Percentiles rank a stretch among this genome's conserved stretches.
These are phyloP conservation scores for Flaveria ramosissima DNA, from an alignment of 129 eudicot species.

Conservation along the genomic window DNA sequence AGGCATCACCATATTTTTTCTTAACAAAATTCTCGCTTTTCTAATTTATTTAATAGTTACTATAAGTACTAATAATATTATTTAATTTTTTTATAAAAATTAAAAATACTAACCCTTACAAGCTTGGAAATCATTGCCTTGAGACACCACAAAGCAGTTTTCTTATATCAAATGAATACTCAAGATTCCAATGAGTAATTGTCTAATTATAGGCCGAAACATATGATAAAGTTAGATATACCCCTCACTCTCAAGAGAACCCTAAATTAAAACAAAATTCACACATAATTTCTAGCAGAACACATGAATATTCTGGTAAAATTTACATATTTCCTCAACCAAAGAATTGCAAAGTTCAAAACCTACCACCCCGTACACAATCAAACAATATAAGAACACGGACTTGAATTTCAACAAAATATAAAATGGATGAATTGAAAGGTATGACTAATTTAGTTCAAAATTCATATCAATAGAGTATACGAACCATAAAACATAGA, in stretches of 20 bases:
- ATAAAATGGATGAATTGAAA: neutral
- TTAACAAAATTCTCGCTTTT: too few relatives aligned
- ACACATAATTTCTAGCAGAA: conserved; percentile 6
- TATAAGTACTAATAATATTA: too few relatives aligned
- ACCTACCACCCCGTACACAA: conserved; percentile 8
- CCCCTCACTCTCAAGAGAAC: conserved; percentile 33
- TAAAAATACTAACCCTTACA: too few relatives aligned
- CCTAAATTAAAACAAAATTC: conserved; percentile 24
- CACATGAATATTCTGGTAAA: conserved; percentile 17
- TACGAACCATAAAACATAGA: neutral
- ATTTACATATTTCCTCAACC: neutral
- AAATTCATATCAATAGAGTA: conserved; percentile 8
- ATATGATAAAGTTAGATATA: conserved; percentile 12
- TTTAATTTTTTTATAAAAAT: too few relatives aligned
- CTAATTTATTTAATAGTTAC: too few relatives aligned
- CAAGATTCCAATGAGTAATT: neutral
- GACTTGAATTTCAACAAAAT: neutral
- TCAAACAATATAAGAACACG: neutral
- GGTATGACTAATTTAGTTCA: neutral
- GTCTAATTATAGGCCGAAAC: conserved; percentile 17
- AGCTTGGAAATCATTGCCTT: too few relatives aligned
- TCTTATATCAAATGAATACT: conserved; percentile 2
- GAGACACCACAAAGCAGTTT: neutral
- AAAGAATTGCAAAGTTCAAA: conserved; percentile 1
- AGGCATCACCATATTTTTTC: too few relatives aligned